These are phyloP conservation scores for Vanrija sp. DNA, from an alignment of 1,284 basidiomycete species.

Conservation along the genomic window DNA sequence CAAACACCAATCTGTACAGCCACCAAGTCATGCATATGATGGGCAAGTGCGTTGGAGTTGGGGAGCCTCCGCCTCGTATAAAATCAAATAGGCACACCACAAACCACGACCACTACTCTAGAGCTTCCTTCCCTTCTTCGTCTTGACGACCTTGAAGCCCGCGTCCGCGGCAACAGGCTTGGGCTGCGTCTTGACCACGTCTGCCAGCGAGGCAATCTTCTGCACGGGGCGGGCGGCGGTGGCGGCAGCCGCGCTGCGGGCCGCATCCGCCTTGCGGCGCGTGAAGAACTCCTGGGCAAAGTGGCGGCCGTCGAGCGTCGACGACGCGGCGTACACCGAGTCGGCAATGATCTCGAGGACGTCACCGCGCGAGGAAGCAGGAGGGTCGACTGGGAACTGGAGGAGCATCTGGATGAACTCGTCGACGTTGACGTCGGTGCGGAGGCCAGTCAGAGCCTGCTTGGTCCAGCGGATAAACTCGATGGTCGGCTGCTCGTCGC, in stretches of 20 bases:
- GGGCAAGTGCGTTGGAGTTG: background rate
- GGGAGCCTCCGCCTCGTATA: background rate
- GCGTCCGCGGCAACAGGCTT: constrained; percentile 71
- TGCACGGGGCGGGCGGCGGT: constrained; percentile 4
- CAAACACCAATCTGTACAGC: no score
- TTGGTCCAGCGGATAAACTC: constrained; percentile 93
- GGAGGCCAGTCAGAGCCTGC: constrained; percentile 72
- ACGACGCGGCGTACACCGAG: constrained; percentile 86
- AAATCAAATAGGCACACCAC: no score
- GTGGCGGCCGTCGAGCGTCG: constrained; percentile 87
- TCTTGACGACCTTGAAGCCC: constrained; percentile 87
- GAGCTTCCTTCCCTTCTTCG: constrained; percentile 66
- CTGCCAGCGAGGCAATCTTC: constrained; percentile 29
- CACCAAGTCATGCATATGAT: no score
- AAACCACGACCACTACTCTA: no score
- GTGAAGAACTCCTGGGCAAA: constrained; percentile 88
- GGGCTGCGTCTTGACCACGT: constrained; percentile 79
- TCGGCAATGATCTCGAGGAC: constrained; percentile 87
- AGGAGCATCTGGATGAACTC: constrained; percentile 89
- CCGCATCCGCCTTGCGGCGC: constrained; percentile 74
- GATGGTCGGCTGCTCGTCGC: constrained; percentile 64
- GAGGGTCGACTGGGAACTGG: constrained; percentile 83
- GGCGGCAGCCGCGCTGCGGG: constrained; percentile 12
- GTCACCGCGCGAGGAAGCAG: constrained; percentile 54
- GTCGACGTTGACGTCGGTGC: constrained; percentile 56